Percentiles rank a stretch among this genome's conserved stretches.
These are phyloP conservation scores for Aurinia saxatilis DNA, from an alignment of 345 rosid species.

Conservation along the genomic window DNA sequence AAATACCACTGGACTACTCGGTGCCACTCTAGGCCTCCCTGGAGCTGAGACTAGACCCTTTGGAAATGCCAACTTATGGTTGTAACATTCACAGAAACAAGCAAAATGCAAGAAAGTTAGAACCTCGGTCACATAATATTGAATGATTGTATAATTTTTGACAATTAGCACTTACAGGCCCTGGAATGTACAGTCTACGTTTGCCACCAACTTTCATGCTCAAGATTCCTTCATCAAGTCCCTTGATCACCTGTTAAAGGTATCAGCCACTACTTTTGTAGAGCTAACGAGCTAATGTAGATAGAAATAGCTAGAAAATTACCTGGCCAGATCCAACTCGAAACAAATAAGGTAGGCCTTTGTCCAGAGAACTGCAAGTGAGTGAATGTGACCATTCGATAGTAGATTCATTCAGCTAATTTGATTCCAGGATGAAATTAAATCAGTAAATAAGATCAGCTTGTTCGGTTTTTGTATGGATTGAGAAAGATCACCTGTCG, in stretches of 20 bases:
- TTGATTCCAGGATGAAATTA: neutral
- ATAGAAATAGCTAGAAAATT: neutral
- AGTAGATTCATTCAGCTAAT: conserved; percentile 17
- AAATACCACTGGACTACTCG: too few relatives aligned
- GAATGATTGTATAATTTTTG: neutral
- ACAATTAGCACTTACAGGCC: conserved; percentile 50
- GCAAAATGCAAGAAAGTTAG: neutral
- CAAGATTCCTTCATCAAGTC: conserved; percentile 89
- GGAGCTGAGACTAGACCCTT: too few relatives aligned
- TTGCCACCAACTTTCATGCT: conserved; percentile 91
- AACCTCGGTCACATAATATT: neutral
- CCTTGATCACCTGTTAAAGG: conserved; percentile 69
- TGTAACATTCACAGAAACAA: too few relatives aligned
- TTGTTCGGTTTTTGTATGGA: neutral
- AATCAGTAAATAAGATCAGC: neutral
- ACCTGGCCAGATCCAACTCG: conserved; percentile 97
- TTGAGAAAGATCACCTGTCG: conserved; percentile 51
- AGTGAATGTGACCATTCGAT: conserved; percentile 22
- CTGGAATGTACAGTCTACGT: conserved; percentile 87
- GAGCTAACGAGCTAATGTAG: neutral
- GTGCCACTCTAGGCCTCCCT: too few relatives aligned
- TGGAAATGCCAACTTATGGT: too few relatives aligned
- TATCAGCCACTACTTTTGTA: neutral
- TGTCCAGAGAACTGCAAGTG: conserved; percentile 74
- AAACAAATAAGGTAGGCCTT: conserved; percentile 68